Base-by-base conservation (phyloP, 2,329 filamentous ascomycete genomes). In the Ascochyta clinopodiicola region DNA sequence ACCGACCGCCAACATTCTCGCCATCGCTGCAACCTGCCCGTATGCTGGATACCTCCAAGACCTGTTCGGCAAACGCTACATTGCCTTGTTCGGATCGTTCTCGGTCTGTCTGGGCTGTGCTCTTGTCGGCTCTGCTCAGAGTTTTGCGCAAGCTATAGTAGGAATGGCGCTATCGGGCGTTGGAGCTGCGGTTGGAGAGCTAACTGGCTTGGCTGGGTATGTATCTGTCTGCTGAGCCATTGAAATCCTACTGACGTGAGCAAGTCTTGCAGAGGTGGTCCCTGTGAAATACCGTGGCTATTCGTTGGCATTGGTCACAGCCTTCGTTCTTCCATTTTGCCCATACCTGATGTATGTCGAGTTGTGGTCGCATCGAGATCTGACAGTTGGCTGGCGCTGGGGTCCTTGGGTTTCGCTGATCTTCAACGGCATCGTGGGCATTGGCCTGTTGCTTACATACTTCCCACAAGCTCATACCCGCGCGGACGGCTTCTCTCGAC, bases 31-130 rank as follows among this genome's bases (percentile, higher is more conserved):
- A 2, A 63, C 66, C 9, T 71, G 67, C 29, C 72, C 73, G 0
- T 75, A 71, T 40, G 70, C 70, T 35, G 73, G 72, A 15, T 75
- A 74, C 47, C 63, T 75, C 6, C 70, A 73, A 21, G 73, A 75
- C 56, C 51, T 75, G 6, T 73, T 74, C 21, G 73, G 73, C 3
- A 71, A 73, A 47, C 60, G 72, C 12, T 74, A 74, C 40, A 74
- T 74, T 27, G 69, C 73, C 8, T 60, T 75, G 15, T 70, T 72
- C 21, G 72, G 70, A 2, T 64, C 69, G 1, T 22, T 67, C 1
- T 68, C 60, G 31, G 68, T 74, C n/a, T 70, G 68, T 36, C 48
- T 72, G 15, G 72, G 71, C 6, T 71, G 66, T 37, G 39, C 63
- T 17, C 59, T 75, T 8, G 57, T 74, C 13, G 71, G 57, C 2